Evolutionary conservation across 257 asterid genomes (phyloP), one percentile per base, ranked within the genome.

Genomic region (Perilla frutescens): DNA sequence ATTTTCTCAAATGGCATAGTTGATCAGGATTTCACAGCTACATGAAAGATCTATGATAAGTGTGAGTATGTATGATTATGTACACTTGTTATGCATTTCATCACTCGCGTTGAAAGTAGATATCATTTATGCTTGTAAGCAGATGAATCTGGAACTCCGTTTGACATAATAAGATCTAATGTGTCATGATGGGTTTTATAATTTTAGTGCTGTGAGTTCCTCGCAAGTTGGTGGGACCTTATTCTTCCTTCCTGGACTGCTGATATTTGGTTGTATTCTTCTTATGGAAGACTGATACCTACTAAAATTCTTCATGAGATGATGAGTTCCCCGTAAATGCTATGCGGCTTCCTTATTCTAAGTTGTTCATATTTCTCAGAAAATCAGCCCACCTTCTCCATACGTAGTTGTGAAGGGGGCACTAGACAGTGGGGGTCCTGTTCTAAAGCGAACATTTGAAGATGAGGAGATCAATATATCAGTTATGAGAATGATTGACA

Each of bases 371-470:
- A 39, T 73, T 70, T 72, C 39, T 63, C 93, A 94, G 97, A 94
- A 91, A 90, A 83, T 94, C 43, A 91, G 83, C 68, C 99, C 97
- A 40, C 99, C 98, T 68, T 74, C 93, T 56, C 97, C 99, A 32
- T 94, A 78, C 78, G 83, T 88, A 3, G 97, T 94, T 39, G 78
- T 84, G 32, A 94, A 90, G 86, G 96, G 97, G 74, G 88, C 97
- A 71, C 88, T 94, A 63, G 87, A 90, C 66, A 76, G 74, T 62
- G 84, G 87, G 58, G 97, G 97, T 51, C 96, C 97, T 36, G 96
- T 91, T 76, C 81, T 94, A n/a, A 84, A 73, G 77, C 83, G 97
- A 60, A 88, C 80, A 9, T 88, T 80, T 72, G 72, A 83, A 47
- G 81, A 88, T 60, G 99, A 94, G 88, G 97, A 88, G 84, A 91